Percentiles rank a stretch among this genome's conserved stretches.
These are phyloP conservation scores for Debaryomyces nepalensis DNA, from an alignment of 1,139 yeast genomes.

Conservation along the genomic window DNA sequence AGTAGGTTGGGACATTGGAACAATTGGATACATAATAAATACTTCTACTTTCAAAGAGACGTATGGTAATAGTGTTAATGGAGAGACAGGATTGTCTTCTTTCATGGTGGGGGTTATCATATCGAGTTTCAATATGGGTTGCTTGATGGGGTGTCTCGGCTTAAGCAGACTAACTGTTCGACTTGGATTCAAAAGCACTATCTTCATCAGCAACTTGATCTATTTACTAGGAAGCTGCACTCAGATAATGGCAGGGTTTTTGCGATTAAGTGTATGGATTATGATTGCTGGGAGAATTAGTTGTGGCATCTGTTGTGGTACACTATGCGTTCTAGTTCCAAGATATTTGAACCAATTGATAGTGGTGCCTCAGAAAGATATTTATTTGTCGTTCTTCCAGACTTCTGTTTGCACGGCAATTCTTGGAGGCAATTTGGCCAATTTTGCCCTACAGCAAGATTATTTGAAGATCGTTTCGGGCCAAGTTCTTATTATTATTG, in stretches of 20 bases:
- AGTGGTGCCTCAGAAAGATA: constrained; percentile 20
- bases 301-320: constrained; percentile 34
- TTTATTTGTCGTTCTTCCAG: constrained; percentile 31
- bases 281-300: constrained; percentile 28
- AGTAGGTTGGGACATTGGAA: constrained; percentile 44
- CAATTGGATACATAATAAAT: constrained; percentile 29
- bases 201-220: constrained; percentile 16
- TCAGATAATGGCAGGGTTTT: constrained; percentile 18
- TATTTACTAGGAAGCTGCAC: constrained; percentile 23
- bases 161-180: constrained; percentile 16
- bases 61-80: constrained; percentile 1
- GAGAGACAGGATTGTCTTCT: constrained; percentile 7
- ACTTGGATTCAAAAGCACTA: constrained; percentile 17
- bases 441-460: constrained; percentile 2
- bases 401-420: constrained; percentile 25
- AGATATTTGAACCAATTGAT: constrained; percentile 30
- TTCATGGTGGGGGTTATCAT: constrained; percentile 27
- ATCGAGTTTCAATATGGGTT: constrained; percentile 35
- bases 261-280: constrained; percentile 15
- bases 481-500: constrained; percentile 6
- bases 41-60: constrained; percentile 16
- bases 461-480: constrained; percentile 25
- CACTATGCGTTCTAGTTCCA: constrained; percentile 32
- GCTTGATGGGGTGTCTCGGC: constrained; percentile 31
- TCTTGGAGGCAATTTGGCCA: constrained; percentile 11